A percentile compares a stretch with the other conserved stretches of the same genome.
Conservation (phyloP, 2,329 filamentous ascomycete genomes). For the Fusarium tjaetaba region DNA sequence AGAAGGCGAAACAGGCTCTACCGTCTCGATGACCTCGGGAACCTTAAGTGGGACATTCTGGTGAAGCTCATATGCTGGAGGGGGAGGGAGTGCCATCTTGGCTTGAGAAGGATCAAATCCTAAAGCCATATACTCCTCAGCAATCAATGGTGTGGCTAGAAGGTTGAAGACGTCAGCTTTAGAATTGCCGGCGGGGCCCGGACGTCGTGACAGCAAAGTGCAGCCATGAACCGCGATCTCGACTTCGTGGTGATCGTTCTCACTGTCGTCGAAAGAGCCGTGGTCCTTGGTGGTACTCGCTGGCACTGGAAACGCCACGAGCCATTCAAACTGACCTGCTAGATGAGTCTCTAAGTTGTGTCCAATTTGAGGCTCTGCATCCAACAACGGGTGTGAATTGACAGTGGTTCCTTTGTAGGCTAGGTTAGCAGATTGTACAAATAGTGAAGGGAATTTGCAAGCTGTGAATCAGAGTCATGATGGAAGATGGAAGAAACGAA, state of each 20-base stretch:
- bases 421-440: slow-evolving; percentile 23
- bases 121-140: slow-evolving; percentile 31
- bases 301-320: slow-evolving; percentile 54
- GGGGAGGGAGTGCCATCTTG: slow-evolving; percentile 41
- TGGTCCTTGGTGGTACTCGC: slow-evolving; percentile 36
- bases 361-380: slow-evolving; percentile 37
- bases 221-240: slow-evolving; percentile 58
- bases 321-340: slow-evolving; percentile 62
- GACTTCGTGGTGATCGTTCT: slow-evolving; percentile 12
- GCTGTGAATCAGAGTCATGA: background rate
- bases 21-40: slow-evolving; percentile 43
- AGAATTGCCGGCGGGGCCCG: slow-evolving; percentile 35
- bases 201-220: slow-evolving; percentile 58
- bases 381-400: slow-evolving; percentile 39
- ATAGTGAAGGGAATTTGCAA: background rate
- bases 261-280: slow-evolving; percentile 19
- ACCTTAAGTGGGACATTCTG: slow-evolving; percentile 43
- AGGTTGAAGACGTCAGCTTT: slow-evolving; percentile 56
- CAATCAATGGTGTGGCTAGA: slow-evolving; percentile 57
- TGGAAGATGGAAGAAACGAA: slow-evolving; percentile 13
- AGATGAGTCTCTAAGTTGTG: slow-evolving; percentile 55
- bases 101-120: slow-evolving; percentile 29
- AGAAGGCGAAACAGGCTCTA: slow-evolving; percentile 49
- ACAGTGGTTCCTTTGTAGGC: slow-evolving; percentile 8
- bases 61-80: slow-evolving; percentile 38